Evolutionary conservation across 2,329 filamentous ascomycete species (phyloP), one percentile per base, ranked within the genome.

Genomic region (Chrysosphaeria jannelii): DNA sequence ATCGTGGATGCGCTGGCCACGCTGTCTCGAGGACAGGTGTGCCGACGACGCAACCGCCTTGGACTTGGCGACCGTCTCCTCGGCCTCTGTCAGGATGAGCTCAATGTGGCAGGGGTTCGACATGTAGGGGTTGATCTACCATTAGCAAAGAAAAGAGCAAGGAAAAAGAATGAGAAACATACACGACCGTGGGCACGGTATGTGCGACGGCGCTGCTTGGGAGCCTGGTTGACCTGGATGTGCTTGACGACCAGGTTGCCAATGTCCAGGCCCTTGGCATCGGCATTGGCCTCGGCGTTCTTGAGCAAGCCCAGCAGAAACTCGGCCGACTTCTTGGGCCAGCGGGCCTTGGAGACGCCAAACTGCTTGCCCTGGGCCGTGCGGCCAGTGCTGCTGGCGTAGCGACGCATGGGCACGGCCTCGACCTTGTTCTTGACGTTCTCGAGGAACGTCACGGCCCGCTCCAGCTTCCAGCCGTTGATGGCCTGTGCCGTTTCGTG

Each of bases 161-260:
- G 10, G 17, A 20, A 17, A 11, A 10, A 19, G 4, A 10, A 5
- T 18, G 5, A 10, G 5, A 28, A 40, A 76, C 79, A 44, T 88
- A 91, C 81, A 62, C 85, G 78, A 68, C 85, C 85, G 66, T 97
- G 85, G 36, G 88, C 88, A 68, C 85, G 79, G 74, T 97, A 97
- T 48, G 85, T 97, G 53, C 85, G 71, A 58, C 85, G 68, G 50
- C 85, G 70, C 65, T 93, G 81, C 71, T 93, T 93, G 45, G 85
- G 85, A 41, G 85, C 88, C 65, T 97, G 85, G 75, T 97, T 97
- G 65, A 97, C 85, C 63, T 97, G 85, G 58, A 97, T 97, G 72
- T 91, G 88, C 75, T 91, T 91, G 58, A 97, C 74, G 48, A 93
- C 57, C 47, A 97, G 62, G 64, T 88, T 88, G 57, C 68, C 69